phyloP scores from a whole-genome alignment of 495 filamentous ascomycete genomes.

The Letharia lupina region DNA sequence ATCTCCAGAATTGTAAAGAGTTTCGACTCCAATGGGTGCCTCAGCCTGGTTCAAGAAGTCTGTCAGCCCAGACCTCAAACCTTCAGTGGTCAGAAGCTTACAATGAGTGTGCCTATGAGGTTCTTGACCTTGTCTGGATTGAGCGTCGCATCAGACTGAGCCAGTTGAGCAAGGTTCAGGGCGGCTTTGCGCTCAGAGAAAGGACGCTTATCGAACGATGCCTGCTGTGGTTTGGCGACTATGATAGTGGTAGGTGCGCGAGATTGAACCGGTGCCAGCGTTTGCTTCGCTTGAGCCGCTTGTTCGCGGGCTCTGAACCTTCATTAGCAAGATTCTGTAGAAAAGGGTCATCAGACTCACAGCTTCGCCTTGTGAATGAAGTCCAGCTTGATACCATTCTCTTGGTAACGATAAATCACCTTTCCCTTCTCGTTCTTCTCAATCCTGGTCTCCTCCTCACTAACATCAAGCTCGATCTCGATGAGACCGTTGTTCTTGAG shows the following conservation, averaged over 20 bases:
- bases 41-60: slow-evolving; percentile 15
- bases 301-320: slow-evolving; percentile 5
- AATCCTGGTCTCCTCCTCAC: slow-evolving; percentile 47
- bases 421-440: slow-evolving; percentile 47
- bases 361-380: slow-evolving; percentile 46
- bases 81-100: slow-evolving; percentile 8
- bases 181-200: slow-evolving; percentile 24
- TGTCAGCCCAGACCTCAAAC: not conserved
- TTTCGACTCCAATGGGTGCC: slow-evolving; percentile 19
- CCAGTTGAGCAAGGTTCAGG: slow-evolving; percentile 21
- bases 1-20: slow-evolving; percentile 10
- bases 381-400: slow-evolving; percentile 67
- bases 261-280: not conserved
- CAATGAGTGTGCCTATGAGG: slow-evolving; percentile 23
- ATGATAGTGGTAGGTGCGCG: slow-evolving; percentile 7
- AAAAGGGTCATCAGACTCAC: slow-evolving; percentile 25
- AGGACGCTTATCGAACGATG: slow-evolving; percentile 9
- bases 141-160: slow-evolving; percentile 12
- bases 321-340: not conserved
- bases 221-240: slow-evolving; percentile 13
- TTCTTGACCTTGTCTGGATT: slow-evolving; percentile 16
- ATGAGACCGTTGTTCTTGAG: slow-evolving; percentile 68
- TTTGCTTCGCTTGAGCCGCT: slow-evolving; percentile 9
- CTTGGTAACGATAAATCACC: slow-evolving; percentile 54
- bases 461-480: slow-evolving; percentile 59